These are phyloP conservation scores for Suaeda aralocaspica DNA, from an alignment of 148 eudicot genomes.

Conservation along the genomic window DNA sequence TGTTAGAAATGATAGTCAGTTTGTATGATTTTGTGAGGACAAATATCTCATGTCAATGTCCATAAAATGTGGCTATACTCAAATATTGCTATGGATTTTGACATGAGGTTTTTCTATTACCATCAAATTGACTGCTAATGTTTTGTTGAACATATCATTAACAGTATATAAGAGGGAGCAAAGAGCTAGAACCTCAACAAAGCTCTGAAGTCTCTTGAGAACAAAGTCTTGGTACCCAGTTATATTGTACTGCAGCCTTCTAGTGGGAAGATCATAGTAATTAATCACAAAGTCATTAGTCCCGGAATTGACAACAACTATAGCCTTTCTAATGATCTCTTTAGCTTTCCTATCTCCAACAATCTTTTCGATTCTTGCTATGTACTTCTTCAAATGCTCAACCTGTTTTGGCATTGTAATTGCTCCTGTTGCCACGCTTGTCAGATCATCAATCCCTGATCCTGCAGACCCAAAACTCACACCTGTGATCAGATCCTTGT, in stretches of 20 bases:
- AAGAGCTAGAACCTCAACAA: constrained; percentile 35
- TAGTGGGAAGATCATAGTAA: constrained; percentile 43
- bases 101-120: neutral
- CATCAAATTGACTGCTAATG: neutral
- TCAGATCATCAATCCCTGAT: constrained; percentile 42
- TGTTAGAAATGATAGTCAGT: too few relatives aligned
- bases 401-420: constrained; percentile 41
- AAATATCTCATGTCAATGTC: neutral
- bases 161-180: neutral
- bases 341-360: constrained; percentile 33
- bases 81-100: neutral
- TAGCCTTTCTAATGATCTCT: constrained; percentile 30
- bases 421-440: constrained; percentile 7
- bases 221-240: constrained; percentile 42
- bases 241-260: constrained; percentile 30
- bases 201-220: constrained; percentile 30
- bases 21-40: neutral
- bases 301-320: constrained; percentile 44
- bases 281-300: constrained; percentile 49
- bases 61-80: neutral
- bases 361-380: constrained; percentile 24
- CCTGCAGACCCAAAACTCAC: constrained; percentile 53
- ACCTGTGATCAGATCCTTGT: constrained; percentile 34
- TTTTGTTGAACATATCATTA: neutral
- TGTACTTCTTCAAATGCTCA: constrained; percentile 28